Conservation (phyloP, 805 yeast genomes). For the Pichia phayaonensis region DNA sequence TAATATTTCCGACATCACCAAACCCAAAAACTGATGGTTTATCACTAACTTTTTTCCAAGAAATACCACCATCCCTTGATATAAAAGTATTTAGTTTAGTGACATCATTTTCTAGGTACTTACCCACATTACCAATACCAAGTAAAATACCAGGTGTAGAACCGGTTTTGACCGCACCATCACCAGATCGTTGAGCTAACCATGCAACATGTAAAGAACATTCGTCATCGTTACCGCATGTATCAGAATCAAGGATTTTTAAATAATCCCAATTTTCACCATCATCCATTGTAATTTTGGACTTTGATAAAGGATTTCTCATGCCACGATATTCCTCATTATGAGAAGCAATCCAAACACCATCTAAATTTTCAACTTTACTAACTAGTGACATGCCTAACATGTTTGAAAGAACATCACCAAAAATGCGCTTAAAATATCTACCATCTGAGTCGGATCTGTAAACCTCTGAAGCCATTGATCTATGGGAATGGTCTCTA, state of each 20-base stretch:
- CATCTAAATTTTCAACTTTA: constrained; percentile 48
- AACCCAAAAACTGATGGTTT: constrained; percentile 48
- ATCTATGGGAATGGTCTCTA: constrained; percentile 12
- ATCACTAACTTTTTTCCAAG: constrained; percentile 54
- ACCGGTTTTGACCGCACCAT: constrained; percentile 36
- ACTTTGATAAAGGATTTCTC: constrained; percentile 12
- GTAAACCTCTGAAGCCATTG: constrained; percentile 31
- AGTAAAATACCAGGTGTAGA: constrained; percentile 48
- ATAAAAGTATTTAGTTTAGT: constrained; percentile 39
- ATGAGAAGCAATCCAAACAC: constrained; percentile 46
- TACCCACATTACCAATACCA: constrained; percentile 84
- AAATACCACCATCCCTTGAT: constrained; percentile 70
- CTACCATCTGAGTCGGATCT: constrained; percentile 55
- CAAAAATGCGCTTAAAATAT: constrained; percentile 38
- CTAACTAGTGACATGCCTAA: constrained; percentile 34
- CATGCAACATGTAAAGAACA: constrained; percentile 42
- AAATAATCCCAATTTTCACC: constrained; percentile 49
- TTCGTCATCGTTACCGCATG: constrained; percentile 35
- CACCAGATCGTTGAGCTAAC: constrained; percentile 31
- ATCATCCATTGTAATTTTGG: constrained; percentile 42
- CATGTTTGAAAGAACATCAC: constrained; percentile 30
- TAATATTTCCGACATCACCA: constrained; percentile 75
- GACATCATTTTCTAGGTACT: constrained; percentile 29
- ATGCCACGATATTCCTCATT: constrained; percentile 17
- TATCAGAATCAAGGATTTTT: constrained; percentile 36